A percentile compares a stretch with the other conserved stretches of the same genome.
These are phyloP conservation scores for Neonectria coccinea DNA, from an alignment of 2,329 filamentous ascomycete species.

Conservation along the genomic window DNA sequence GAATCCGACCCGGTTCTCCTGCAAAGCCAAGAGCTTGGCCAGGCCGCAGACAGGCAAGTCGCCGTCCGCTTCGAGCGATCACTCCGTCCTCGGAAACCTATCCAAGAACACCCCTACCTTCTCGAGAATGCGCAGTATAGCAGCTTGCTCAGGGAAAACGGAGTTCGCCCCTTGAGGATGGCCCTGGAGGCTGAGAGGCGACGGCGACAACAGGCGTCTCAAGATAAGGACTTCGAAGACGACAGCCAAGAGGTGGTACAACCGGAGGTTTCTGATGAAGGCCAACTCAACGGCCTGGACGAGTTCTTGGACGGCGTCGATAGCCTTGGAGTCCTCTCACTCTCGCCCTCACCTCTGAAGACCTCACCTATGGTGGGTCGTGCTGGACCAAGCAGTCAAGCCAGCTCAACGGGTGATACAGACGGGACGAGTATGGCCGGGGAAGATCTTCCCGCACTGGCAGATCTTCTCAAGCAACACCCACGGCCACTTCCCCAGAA, in stretches of 20 bases:
- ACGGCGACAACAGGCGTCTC: constrained; percentile 57
- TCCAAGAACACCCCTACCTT: constrained; percentile 70
- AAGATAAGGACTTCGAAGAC: constrained; percentile 65
- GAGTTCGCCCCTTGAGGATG: constrained; percentile 64
- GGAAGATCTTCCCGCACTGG: constrained; percentile 53
- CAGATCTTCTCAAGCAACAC: constrained; percentile 48
- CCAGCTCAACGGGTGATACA: constrained; percentile 51
- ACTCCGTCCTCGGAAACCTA: constrained; percentile 69
- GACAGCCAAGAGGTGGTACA: constrained; percentile 59
- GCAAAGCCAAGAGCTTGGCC: constrained; percentile 35
- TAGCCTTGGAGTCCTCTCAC: constrained; percentile 42
- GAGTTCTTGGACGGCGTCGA: constrained; percentile 36
- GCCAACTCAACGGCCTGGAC: constrained; percentile 44
- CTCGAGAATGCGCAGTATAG: constrained; percentile 68
- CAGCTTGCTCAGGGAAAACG: constrained; percentile 64
- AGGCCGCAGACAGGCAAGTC: constrained; percentile 37
- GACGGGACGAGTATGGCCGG: constrained; percentile 53
- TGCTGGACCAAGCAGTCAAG: constrained; percentile 49
- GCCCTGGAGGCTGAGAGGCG: constrained; percentile 46
- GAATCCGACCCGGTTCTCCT: constrained; percentile 10
- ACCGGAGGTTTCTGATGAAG: constrained; percentile 51
- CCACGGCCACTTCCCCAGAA: constrained; percentile 29
- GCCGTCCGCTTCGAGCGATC: constrained; percentile 58
- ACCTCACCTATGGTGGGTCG: constrained; percentile 44
- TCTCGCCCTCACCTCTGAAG: constrained; percentile 49